Evolutionary conservation across 495 filamentous ascomycete species (phyloP), one percentile per base, ranked within the genome.

Genomic region (Collariella sp.): DNA sequence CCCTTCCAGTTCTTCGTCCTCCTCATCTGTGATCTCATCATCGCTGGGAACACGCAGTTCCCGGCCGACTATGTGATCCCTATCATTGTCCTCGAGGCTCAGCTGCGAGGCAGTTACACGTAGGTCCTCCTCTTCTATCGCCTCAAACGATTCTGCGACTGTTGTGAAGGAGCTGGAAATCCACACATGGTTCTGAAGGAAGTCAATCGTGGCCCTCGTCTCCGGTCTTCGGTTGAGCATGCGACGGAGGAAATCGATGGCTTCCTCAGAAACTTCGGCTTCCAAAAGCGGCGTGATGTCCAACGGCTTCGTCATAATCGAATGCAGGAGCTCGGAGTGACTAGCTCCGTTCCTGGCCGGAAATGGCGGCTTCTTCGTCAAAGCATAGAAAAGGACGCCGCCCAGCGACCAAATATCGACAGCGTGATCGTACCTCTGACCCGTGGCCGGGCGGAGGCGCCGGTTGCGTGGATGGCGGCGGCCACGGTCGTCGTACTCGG

Each of bases 321-420:
- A 84, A 45, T 87, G 75, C n/a, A 94, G 77, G 70, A 95, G 86
- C 38, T 83, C 73, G 5, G 72, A 74, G 61, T 79, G 74, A 38
- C 67, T 72, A 19, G 71, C 71, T 18, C 74, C 75, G 36, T 62
- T 76, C 56, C 72, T 79, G 19, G 87, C 89, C 4, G 82, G 82
- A 63, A 85, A 96, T 6, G 94, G 90, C 12, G 93, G 84, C 41
- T 77, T 75, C 24, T 81, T 80, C 13, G 80, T 87, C 18, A 97
- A 72, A 19, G 89, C 69, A 58, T 85, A 88, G 68, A 87, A 97
- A 5, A 97, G 71, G 1, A 98, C 93, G 33, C 88, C 91, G 31
- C 87, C 94, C 39, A 95, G 78, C 12, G 91, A 95, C 90, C 91
- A 98, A 57, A 93, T 86, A 62, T 98, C 93, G 19, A 96, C 88